Percentiles rank a stretch among this genome's conserved stretches.
Conservation (phyloP, 306 rosid species). For the Parietaria judaica region DNA sequence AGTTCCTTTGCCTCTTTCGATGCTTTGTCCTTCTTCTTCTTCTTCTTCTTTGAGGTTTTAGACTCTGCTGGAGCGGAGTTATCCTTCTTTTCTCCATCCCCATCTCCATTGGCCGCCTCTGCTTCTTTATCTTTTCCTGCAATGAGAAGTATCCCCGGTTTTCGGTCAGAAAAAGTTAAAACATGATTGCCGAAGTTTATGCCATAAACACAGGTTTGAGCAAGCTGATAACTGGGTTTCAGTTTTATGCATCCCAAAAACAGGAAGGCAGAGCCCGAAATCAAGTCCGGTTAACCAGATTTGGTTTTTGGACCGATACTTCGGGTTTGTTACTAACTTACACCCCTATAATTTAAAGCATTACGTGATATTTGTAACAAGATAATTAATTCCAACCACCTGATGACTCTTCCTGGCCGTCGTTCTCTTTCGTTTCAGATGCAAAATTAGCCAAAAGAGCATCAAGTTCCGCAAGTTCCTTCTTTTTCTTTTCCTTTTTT, state of each 20-base stretch:
- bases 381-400: constrained; percentile 35
- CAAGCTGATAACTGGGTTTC: too few species aligned
- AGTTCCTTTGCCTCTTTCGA: constrained; percentile 70
- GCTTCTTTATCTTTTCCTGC: constrained; percentile 54
- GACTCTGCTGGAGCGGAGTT: constrained; percentile 33
- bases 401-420: constrained; percentile 52
- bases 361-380: background rate
- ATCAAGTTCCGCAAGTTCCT: constrained; percentile 94
- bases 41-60: constrained; percentile 76
- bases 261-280: too few species aligned
- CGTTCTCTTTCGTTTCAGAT: constrained; percentile 48
- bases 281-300: too few species aligned
- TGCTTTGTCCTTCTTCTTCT: constrained; percentile 86
- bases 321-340: too few species aligned
- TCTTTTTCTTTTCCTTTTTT: constrained; percentile 86
- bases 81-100: constrained; percentile 67
- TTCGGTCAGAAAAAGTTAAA: constrained; percentile 9
- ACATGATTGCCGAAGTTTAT: background rate
- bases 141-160: constrained; percentile 14
- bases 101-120: constrained; percentile 23
- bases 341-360: background rate
- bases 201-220: too few species aligned
- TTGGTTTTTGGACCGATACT: too few species aligned
- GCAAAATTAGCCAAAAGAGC: constrained; percentile 92
- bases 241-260: too few species aligned